Evolutionary conservation across 148 eudicot genomes (phyloP), one percentile per base, ranked within the genome.

Genomic region (Selenicereus undatus): DNA sequence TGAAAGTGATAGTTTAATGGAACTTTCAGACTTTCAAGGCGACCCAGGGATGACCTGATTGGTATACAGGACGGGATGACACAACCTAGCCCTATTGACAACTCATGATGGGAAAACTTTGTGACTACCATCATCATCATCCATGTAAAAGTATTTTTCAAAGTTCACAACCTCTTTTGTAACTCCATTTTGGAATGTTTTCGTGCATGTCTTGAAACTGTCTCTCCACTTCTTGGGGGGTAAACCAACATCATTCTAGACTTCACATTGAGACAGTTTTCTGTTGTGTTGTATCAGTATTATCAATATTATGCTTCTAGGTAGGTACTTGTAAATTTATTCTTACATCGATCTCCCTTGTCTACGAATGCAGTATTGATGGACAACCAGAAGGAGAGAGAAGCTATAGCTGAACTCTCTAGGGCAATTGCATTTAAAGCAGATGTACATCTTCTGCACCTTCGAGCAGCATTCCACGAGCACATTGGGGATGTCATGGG

Each of bases 391-490:
- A 94, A 90, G 85, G 96, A 97, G 86, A 87, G 87, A 78, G 99
- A 94, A 89, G 99, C 99, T 18, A 93, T 94, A 70, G 86, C 85
- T 2, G 98, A 97, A 78, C 90, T 97, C 20, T 86, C 98, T 1
- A 90, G 88, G 75, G 98, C 99, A 3, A 94, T 97, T 12, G 87
- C 97, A 24, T 94, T 97, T 87, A 97, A 94, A 87, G 92, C 97
- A n/a, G 98, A 97, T 81, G 94, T 96, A 17, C 93, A 96, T 77
- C 91, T 96, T 75, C 91, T 97, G 26, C 97, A 97, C 79, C 85
- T 94, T 14, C 84, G 99, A 50, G 98, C 99, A 58, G 99, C 99
- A 21, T 97, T 97, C 73, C 95, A 92, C 43, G 99, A 97, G 88
- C 93, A 93, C 85, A 90, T 93, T 11, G 95, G 93, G 2, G 94